A percentile compares a stretch with the other conserved stretches of the same genome.
Evolutionary conservation across 768 basidiomycete species (phyloP).

Genomic region (Amyloporia xantha): DNA sequence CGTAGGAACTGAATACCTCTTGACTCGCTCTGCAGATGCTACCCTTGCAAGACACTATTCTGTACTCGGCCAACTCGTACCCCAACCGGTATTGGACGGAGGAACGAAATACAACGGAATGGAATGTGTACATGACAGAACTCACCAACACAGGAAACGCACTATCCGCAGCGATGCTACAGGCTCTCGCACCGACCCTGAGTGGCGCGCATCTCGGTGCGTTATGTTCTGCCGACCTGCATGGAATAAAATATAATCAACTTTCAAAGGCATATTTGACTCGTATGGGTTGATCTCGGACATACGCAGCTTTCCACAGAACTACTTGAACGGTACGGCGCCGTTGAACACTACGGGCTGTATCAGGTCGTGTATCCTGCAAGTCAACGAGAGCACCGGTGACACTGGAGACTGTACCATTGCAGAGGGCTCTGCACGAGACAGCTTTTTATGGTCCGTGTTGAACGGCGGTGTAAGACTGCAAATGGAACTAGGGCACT

Average conservation of each 20-base stretch:
- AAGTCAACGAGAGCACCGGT: slow-evolving; percentile 25
- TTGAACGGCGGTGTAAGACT: no score
- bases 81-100: slow-evolving; percentile 28
- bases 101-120: slow-evolving; percentile 28
- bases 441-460: slow-evolving; percentile 57
- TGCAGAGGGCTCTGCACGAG: slow-evolving; percentile 37
- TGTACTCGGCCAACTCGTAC: slow-evolving; percentile 28
- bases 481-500: no score
- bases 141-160: slow-evolving; percentile 25
- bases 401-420: slow-evolving; percentile 28
- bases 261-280: slow-evolving; percentile 47
- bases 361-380: slow-evolving; percentile 41
- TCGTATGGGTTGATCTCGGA: slow-evolving; percentile 57
- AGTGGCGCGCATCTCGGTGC: slow-evolving; percentile 51
- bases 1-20: neutral
- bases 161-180: slow-evolving; percentile 20
- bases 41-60: slow-evolving; percentile 23
- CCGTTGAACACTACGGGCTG: slow-evolving; percentile 53
- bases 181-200: slow-evolving; percentile 19
- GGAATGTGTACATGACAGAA: slow-evolving; percentile 29
- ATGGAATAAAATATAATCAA: neutral
- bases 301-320: slow-evolving; percentile 43
- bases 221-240: slow-evolving; percentile 10
- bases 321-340: slow-evolving; percentile 58
- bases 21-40: slow-evolving; percentile 24